A percentile compares a stretch with the other conserved stretches of the same genome.
These are phyloP conservation scores for Erodium maritimum DNA, from an alignment of 345 rosid genomes.

Conservation along the genomic window DNA sequence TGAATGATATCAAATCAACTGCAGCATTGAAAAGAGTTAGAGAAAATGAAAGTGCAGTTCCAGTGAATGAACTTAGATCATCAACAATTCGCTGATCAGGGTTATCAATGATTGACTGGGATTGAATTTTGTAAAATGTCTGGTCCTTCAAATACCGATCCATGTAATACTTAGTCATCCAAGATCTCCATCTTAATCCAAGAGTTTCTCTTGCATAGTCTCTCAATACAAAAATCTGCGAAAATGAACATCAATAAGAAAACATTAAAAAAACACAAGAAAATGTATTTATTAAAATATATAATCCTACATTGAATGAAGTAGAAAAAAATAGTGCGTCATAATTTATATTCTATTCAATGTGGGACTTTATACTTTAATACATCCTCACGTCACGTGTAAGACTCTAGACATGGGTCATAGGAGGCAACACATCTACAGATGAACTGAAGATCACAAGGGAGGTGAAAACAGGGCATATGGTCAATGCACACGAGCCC, in stretches of 20 bases:
- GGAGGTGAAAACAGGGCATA: too few species aligned
- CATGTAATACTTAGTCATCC: constrained; percentile 90
- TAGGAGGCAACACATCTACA: too few species aligned
- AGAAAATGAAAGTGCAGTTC: constrained; percentile 81
- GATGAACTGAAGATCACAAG: too few species aligned
- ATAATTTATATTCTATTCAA: too few species aligned
- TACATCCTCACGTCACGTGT: too few species aligned
- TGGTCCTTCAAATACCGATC: constrained; percentile 63
- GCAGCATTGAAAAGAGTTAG: constrained; percentile 69
- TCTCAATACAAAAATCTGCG: constrained; percentile 82
- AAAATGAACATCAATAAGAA: constrained; percentile 1
- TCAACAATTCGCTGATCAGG: constrained; percentile 96
- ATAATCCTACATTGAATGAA: too few species aligned
- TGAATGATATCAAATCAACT: constrained; percentile 83
- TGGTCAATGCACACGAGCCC: too few species aligned
- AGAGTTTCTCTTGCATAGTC: constrained; percentile 83
- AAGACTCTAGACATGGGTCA: too few species aligned
- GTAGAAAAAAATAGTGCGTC: too few species aligned
- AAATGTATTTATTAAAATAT: too few species aligned
- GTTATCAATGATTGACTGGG: constrained; percentile 85
- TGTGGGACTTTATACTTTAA: too few species aligned
- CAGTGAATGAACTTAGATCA: constrained; percentile 80
- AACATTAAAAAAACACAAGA: background rate
- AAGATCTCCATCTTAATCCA: constrained; percentile 84
- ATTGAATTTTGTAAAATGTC: constrained; percentile 84